Conservation (phyloP, 1,284 basidiomycete species). For the Ustilago xerochloae region DNA sequence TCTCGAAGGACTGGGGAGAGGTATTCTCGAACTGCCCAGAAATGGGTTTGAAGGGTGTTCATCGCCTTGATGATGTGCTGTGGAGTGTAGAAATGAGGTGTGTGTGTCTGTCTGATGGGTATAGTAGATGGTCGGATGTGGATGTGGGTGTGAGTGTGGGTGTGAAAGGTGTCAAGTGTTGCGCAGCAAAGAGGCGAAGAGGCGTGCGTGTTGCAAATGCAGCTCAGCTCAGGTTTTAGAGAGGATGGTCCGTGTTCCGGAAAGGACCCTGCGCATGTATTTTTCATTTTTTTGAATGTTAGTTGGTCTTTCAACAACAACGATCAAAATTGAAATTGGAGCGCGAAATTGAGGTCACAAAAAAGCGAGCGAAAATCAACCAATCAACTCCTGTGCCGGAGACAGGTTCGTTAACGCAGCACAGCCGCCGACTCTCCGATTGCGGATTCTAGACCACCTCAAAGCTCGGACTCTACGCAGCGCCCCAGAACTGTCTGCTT, state of each 20-base stretch:
- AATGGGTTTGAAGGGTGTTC: slow-evolving; percentile 74
- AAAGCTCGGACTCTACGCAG: too few relatives aligned
- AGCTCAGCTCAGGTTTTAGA: not conserved
- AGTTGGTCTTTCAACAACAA: not conserved
- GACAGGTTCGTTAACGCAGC: too few relatives aligned
- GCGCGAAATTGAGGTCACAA: slow-evolving; percentile 6
- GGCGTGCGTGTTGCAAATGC: not conserved
- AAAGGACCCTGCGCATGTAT: slow-evolving; percentile 5
- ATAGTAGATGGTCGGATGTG: too few relatives aligned
- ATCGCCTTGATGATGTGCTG: slow-evolving; percentile 1
- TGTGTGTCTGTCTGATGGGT: too few relatives aligned
- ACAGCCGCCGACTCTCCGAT: too few relatives aligned
- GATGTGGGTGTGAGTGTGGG: not conserved
- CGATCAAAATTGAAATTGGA: not conserved
- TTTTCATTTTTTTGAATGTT: not conserved
- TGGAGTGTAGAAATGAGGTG: not conserved
- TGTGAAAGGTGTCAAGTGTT: not conserved
- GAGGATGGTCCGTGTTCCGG: slow-evolving; percentile 15
- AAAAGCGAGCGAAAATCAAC: not conserved
- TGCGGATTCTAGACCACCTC: too few relatives aligned
- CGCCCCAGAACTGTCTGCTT: too few relatives aligned
- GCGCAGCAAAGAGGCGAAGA: not conserved
- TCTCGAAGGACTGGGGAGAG: slow-evolving; percentile 95
- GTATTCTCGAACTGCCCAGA: slow-evolving; percentile 95
- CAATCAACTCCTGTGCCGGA: too few relatives aligned